Base-by-base conservation (phyloP, 345 rosid species). In the Fremontodendron californicum region DNA sequence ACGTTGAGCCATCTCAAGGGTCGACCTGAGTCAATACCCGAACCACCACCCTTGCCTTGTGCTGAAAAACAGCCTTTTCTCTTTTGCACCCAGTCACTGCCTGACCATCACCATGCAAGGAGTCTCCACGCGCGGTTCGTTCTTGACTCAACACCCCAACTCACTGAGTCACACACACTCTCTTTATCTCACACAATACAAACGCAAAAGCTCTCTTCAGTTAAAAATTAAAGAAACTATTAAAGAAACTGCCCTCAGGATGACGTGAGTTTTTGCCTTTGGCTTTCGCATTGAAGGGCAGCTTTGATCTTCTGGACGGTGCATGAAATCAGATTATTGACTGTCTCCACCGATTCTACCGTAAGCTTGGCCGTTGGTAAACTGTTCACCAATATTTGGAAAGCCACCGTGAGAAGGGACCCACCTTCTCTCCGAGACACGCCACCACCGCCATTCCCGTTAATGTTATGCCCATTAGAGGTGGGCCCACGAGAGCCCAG, bases 1-100 rank as follows among this genome's bases (percentile, higher is more conserved):
- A 39, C 27, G 13, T 67, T 52, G 72, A 83, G 74, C 83, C 67
- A 79, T 51, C 12, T 54, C 49, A 10, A 78, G 89, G 97, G 96
- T 85, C 79, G 80, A 89, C 86, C 90, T 78, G 85, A 96, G 99
- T 96, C 99, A 94, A 96, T 96, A 89, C 99, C 99, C 99, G 99
- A 96, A 96, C 98, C 99, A 94, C 93, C 94, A 92, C 91, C 91
- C 90, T 87, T 84, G 90, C 91, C 62, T 78, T 65, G 84, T 74
- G 84, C 54, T 84, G 75, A 83, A 78, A 67, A 51, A 82, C 77
- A 79, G 79, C 37, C 18, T n/a, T 31, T 65, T 19, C 33, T 2
- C 1, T 1, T 21, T 54, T 54, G 9, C 68, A 13, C 80, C 37
- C 37, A 62, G 62, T 45, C 61, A 15, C 18, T 69, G 79, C 75